Base-by-base conservation (phyloP, 306 rosid genomes). In the Leucaena leucocephala region DNA sequence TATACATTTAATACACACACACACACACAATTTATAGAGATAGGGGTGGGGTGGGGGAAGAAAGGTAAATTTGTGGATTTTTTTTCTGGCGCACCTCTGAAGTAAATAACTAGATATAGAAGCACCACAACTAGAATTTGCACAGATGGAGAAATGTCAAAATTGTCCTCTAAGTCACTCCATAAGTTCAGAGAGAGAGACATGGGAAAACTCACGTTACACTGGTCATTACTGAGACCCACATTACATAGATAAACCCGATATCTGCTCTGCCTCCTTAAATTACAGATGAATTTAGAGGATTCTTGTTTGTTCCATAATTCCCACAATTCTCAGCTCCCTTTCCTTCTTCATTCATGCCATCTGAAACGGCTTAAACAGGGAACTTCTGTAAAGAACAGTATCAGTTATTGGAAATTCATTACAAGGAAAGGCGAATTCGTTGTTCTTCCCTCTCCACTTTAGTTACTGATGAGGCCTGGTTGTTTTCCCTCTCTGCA, bases 361-460 rank as follows among this genome's bases (percentile, higher is more conserved):
- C 46, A 40, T 1, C 15, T 1, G 21, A 59, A 59, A 14, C 38
- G 27, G 38, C 65, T 38, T 0, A 19, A 33, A 71, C 68, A 21
- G 70, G 78, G 76, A 71, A 68, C 76, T 63, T 46, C 66, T 14
- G 36, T 21, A 27, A 69, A 50, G 77, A 72, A 79, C 54, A 71
- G 36, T 52, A 46, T 19, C 65, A 11, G 61, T 17, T 5, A 35
- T 8, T 71, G 15, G 16, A 19, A 15, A 22, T 85, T 87, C 40
- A 33, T 62, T 34, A 93, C 17, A 88, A 86, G 77, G 90, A 89
- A 66, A 88, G 97, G 65, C 76, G 76, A 22, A 83, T 68, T 19
- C 89, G 82, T 76, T 88, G 82, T 76, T 76, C 87, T 50, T 89
- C 86, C 54, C 90, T 77, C 44, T 87, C 85, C 62, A 85, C 85